Evolutionary conservation across 1,284 basidiomycete species (phyloP), one percentile per base, ranked within the genome.

Genomic region (Pseudozyma thailandica): DNA sequence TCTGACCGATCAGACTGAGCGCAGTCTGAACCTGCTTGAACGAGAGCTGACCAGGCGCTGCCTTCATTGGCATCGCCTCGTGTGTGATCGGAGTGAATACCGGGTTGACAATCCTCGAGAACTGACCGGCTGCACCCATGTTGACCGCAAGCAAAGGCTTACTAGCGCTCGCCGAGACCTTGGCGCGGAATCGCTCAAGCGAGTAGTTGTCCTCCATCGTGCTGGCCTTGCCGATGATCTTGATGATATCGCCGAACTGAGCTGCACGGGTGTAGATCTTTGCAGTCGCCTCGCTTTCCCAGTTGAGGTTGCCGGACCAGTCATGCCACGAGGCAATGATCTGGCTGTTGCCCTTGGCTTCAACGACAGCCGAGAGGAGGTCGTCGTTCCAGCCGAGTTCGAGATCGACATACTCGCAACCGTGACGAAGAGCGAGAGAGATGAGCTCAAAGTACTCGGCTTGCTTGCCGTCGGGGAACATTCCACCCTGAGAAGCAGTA

Each of bases 321-420:
- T 99, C 94, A 82, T 98, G 94, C 89, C 90, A 95, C 10, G 93
- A 96, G 0, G 93, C 92, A 60, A 99, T 90, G 77, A 98, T 89
- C 75, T 90, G 87, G 0, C 91, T 90, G 39, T 86, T 81, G 0
- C 92, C 90, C 82, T 93, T 94, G 51, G 84, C 85, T 2, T 86
- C 81, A 26, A 86, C 83, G 48, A 98, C 85, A 2, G 87, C 86
- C 20, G 86, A 86, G 51, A 94, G 88, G 43, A 86, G 81, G 49
- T 87, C 86, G 60, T 89, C 86, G 0, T 90, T 87, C 85, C 90
- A 90, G 0, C 89, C 88, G 52, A 93, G 88, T 84, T 98, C 95
- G 50, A 98, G 87, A 75, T 98, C 95, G 72, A 98, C 84, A 81
- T 94, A 98, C 84, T 98, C 96, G 73, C 92, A 90, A 1, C 91